Base-by-base conservation (phyloP, 495 filamentous ascomycete species). In the Talaromyces adpressus region DNA sequence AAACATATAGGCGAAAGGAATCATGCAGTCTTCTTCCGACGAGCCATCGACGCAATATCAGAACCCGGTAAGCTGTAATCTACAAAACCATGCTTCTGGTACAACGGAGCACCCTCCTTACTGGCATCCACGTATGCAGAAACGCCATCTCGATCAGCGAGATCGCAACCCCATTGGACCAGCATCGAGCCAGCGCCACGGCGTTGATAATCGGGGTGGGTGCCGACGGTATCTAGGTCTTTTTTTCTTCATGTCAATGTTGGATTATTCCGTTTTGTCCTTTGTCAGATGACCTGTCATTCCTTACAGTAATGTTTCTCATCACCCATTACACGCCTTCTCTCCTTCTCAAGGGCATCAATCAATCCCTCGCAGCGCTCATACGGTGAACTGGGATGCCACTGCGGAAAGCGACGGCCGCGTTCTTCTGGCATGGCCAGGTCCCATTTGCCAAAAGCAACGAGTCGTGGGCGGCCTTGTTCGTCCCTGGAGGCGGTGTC, bases 151-250 rank as follows among this genome's bases (percentile, higher is more conserved):
- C 66, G 39, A 65, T 80, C 76, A 0, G 80, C 78, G 39, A 71
- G 63, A 18, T 76, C 68, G 49, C 80, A 77, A 3, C 82, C 82
- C 82, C 82, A 86, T 18, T 69, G 39, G 4, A 83, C 70, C 1
- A 85, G 75, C 67, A 79, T 74, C 1, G 72, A 70, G 8, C 79
- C 83, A 0, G 84, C 84, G 3, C 84, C 83, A 27, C 75, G 70
- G 16, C 74, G 64, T 62, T 77, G 75, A 59, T 79, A 80, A 23
- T 77, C 73, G 3, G 81, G 82, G 57, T 81, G 76, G 20, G 79
- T 80, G 12, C 77, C 73, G 8, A 87, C 66, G 57, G 81, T 76
- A 65, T 82, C 76, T 36, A 86, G 78, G 54, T 74, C 75, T 77
- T 29, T 54, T 52, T 22, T 36, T 18, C 20, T 59, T 59, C 57